Evolutionary conservation across 140 eudicot species (phyloP).

Genomic region (Oenanthe javanica): DNA sequence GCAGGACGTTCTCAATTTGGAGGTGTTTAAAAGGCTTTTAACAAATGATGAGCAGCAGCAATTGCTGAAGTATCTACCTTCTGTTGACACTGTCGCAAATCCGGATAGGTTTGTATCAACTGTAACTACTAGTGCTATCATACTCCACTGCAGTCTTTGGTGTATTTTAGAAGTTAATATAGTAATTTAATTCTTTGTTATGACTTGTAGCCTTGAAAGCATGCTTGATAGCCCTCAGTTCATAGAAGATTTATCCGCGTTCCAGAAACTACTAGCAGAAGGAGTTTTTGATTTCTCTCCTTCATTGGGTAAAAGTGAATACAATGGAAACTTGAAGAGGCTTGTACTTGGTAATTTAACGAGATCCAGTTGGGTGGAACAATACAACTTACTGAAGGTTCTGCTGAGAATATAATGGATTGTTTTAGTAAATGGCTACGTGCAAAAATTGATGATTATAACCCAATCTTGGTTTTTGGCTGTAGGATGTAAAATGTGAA

Average conservation of each 20-base stretch:
- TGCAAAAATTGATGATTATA: conserved; percentile 10
- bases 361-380: conserved; percentile 80
- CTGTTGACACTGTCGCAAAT: conserved; percentile 35
- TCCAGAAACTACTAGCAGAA: conserved; percentile 77
- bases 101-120: conserved; percentile 49
- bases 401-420: not conserved
- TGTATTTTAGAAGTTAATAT: not conserved
- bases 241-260: conserved; percentile 62
- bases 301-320: conserved; percentile 48
- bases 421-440: not conserved
- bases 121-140: not conserved
- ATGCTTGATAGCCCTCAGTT: conserved; percentile 73
- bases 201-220: conserved; percentile 52
- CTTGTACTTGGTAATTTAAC: conserved; percentile 49
- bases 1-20: conserved; percentile 77
- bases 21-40: conserved; percentile 45
- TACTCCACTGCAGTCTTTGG: not conserved
- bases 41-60: conserved; percentile 70
- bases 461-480: conserved; percentile 5
- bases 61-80: conserved; percentile 57
- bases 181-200: conserved; percentile 9
- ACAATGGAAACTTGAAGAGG: conserved; percentile 52
- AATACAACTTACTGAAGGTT: conserved; percentile 67
- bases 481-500: conserved; percentile 45
- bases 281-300: conserved; percentile 70